Percentiles rank a stretch among this genome's conserved stretches.
phyloP scores from a whole-genome alignment of 192 early-diverging fungal species.

The Coemansia sp. region DNA sequence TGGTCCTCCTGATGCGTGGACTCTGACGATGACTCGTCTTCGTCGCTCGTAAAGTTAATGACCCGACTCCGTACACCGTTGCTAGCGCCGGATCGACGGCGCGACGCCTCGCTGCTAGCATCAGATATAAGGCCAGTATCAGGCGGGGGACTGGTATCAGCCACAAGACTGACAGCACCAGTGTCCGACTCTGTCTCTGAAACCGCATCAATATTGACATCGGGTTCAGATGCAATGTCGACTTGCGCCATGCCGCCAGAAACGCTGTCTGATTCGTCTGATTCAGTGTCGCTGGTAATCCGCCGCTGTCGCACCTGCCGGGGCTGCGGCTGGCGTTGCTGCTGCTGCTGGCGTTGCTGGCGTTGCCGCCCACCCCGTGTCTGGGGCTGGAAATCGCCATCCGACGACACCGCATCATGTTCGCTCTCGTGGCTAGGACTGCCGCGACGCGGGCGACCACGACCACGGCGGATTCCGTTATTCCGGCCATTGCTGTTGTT shows the following conservation, averaged over 20 bases:
- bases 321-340: constrained; percentile 23
- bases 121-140: neutral
- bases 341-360: constrained; percentile 6
- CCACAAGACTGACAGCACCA: neutral
- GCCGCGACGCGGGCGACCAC: neutral
- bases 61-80: constrained; percentile 4
- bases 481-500: neutral
- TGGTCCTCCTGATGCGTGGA: constrained; percentile 6
- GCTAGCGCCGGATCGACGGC: neutral
- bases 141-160: neutral
- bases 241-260: constrained; percentile 11
- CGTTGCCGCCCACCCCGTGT: neutral
- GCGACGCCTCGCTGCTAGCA: neutral
- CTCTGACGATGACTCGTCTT: neutral
- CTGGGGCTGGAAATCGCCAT: constrained; percentile 40
- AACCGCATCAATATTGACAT: constrained; percentile 14
- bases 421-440: neutral
- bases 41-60: constrained; percentile 14
- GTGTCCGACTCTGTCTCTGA: constrained; percentile 15
- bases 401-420: constrained; percentile 14
- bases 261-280: constrained; percentile 19
- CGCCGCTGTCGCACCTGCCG: constrained; percentile 33
- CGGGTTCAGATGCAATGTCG: constrained; percentile 2
- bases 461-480: neutral
- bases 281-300: constrained; percentile 35